Evolutionary conservation across 257 asterid species (phyloP).

Genomic region (Fraxinus excelsior): DNA sequence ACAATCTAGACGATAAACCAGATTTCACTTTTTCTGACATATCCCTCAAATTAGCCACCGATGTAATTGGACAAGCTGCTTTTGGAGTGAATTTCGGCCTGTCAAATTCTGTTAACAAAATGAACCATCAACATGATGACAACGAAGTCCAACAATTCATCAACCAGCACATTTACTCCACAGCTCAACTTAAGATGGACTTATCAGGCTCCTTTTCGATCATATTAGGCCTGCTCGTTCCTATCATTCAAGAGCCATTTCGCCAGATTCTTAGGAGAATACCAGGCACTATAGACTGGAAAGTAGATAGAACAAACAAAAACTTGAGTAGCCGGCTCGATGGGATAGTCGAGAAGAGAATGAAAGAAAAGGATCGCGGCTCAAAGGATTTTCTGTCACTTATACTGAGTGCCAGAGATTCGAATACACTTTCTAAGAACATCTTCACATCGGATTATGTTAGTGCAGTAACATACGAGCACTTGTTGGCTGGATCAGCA

Average conservation of each 20-base stretch:
- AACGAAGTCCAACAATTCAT: slow-evolving; percentile 67
- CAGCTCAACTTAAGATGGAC: slow-evolving; percentile 94
- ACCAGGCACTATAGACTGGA: slow-evolving; percentile 89
- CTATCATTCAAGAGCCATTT: slow-evolving; percentile 83
- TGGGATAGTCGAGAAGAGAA: slow-evolving; percentile 61
- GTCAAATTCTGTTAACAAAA: slow-evolving; percentile 40
- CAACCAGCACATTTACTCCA: slow-evolving; percentile 85
- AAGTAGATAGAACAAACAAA: slow-evolving; percentile 62
- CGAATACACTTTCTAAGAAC: slow-evolving; percentile 50
- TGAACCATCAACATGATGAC: slow-evolving; percentile 27
- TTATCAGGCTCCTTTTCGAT: slow-evolving; percentile 84
- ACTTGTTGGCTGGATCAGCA: slow-evolving; percentile 89
- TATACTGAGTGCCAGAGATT: slow-evolving; percentile 64
- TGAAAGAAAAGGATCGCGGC: slow-evolving; percentile 41
- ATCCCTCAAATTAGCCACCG: slow-evolving; percentile 84
- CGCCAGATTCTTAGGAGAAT: slow-evolving; percentile 80
- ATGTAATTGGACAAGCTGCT: slow-evolving; percentile 89
- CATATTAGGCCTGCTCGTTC: slow-evolving; percentile 72
- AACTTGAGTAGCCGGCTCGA: slow-evolving; percentile 56
- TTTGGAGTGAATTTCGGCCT: slow-evolving; percentile 91
- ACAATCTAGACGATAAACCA: slow-evolving; percentile 52
- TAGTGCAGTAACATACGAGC: slow-evolving; percentile 93
- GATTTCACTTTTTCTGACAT: slow-evolving; percentile 74
- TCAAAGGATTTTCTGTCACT: slow-evolving; percentile 78
- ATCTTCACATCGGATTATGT: slow-evolving; percentile 73